phyloP scores from a whole-genome alignment of 768 basidiomycete genomes.

The Strobilomyces echinocephalus region DNA sequence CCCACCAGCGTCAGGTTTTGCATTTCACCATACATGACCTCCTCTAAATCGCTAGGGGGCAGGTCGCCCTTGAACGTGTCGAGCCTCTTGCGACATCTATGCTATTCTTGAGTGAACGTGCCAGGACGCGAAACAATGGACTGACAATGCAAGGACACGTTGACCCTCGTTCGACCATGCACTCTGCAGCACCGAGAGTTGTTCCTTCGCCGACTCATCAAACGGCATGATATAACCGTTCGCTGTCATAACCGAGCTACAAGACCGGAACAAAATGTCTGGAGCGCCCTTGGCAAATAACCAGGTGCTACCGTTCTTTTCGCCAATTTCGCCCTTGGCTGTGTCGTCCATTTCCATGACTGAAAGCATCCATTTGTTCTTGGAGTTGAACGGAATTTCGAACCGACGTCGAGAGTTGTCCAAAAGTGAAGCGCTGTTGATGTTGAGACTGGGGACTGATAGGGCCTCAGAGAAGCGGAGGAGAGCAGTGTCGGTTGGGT shows the following conservation, averaged over 20 bases:
- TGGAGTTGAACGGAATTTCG: slow-evolving; percentile 44
- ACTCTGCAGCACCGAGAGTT: slow-evolving; percentile 31
- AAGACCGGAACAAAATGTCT: slow-evolving; percentile 44
- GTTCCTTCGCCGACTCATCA: slow-evolving; percentile 16
- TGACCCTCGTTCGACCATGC: slow-evolving; percentile 46
- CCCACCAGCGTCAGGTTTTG: slow-evolving; percentile 44
- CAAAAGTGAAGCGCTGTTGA: slow-evolving; percentile 23
- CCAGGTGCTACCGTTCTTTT: slow-evolving; percentile 19
- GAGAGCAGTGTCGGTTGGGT: slow-evolving; percentile 52
- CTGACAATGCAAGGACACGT: slow-evolving; percentile 47
- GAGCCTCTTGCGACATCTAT: slow-evolving; percentile 30
- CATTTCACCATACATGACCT: slow-evolving; percentile 37
- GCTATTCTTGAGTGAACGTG: neutral
- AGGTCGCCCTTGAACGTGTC: slow-evolving; percentile 24
- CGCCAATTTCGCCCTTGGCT: slow-evolving; percentile 4
- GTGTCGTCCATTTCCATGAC: slow-evolving; percentile 28
- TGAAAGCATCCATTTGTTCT: slow-evolving; percentile 58
- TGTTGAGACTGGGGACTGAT: slow-evolving; percentile 18
- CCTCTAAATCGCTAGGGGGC: slow-evolving; percentile 28
- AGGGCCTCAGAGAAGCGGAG: slow-evolving; percentile 43
- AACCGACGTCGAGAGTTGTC: slow-evolving; percentile 25
- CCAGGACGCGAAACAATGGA: neutral
- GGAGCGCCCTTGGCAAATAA: slow-evolving; percentile 59
- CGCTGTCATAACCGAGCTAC: slow-evolving; percentile 31
- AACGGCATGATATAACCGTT: slow-evolving; percentile 34